Evolutionary conservation across 352 stramenopile species (phyloP), one percentile per base, ranked within the genome.

Genomic region (Globisporangium echinulatum): DNA sequence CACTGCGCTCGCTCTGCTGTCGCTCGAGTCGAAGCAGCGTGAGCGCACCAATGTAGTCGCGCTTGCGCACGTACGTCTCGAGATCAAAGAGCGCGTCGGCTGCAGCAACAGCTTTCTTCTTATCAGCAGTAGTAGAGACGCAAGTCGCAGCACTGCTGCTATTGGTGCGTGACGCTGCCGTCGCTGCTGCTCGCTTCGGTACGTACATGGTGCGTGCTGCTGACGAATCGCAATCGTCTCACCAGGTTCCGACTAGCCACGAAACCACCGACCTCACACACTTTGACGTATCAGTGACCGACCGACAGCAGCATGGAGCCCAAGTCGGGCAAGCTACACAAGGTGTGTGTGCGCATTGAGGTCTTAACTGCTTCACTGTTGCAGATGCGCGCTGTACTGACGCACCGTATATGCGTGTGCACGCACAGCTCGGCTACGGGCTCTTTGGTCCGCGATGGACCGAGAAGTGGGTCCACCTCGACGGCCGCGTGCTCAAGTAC

Each of bases 391-490:
- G 25, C 25, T 33, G 25, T 33, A 33, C 25, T 33, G 25, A 33
- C 25, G 25, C 25, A 33, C 25, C 1, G 25, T 33, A 33, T 33
- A 25, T 44, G 3, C 37, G 57, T 63, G 56, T 40, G 15, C 5
- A 49, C 8, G 40, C 8, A 5, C 58, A 92, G 83, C 69, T 88
- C 39, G 67, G 69, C 0, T 70, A 72, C 5, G 70, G 75, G 0
- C 51, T 92, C 11, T 87, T 90, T 56, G 79, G 83, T 0, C 61
- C 77, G 7, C 87, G 87, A 68, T 92, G 83, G 83, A 89, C 68
- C 37, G 83, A 88, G 58, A 92, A 90, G 53, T 90, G 83, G 83
- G 81, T 87, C 6, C 81, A 90, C 44, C 62, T 90, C 40, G 82
- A 92, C 58, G 77, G 75, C 39, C 69, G 69, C n/a, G 37, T 77